These are phyloP conservation scores for Yamadazyma sp. DNA, from an alignment of 805 yeast genomes.

Conservation along the genomic window DNA sequence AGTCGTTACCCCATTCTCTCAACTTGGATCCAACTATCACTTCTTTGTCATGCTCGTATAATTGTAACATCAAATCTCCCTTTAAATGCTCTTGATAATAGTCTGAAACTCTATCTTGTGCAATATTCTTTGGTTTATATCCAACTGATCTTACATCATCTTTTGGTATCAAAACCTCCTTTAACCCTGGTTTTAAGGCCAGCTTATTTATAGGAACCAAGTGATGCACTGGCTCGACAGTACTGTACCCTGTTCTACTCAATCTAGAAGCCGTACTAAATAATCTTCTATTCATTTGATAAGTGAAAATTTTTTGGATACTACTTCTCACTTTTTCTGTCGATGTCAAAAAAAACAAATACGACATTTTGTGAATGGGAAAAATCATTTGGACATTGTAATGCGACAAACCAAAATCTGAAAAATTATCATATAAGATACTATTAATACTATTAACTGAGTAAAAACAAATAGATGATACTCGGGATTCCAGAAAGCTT, in stretches of 20 bases:
- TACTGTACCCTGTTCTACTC: conserved; percentile 49
- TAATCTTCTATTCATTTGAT: conserved; percentile 17
- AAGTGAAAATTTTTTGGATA: conserved; percentile 2
- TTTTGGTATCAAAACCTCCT: conserved; percentile 61
- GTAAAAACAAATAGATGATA: conserved; percentile 17
- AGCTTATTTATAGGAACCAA: conserved; percentile 71
- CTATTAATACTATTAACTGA: not conserved
- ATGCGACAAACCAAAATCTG: too few relatives aligned
- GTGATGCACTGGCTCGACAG: conserved; percentile 92
- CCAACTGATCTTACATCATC: conserved; percentile 78
- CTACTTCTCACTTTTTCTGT: too few relatives aligned
- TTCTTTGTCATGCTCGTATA: conserved; percentile 64
- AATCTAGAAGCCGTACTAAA: conserved; percentile 47
- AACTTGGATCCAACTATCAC: conserved; percentile 61
- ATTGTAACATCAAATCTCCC: conserved; percentile 74
- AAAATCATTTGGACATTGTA: too few relatives aligned
- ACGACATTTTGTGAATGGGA: too few relatives aligned
- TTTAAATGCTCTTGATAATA: conserved; percentile 73
- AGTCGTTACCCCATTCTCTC: conserved; percentile 81
- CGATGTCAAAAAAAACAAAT: too few relatives aligned
- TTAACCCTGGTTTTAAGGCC: conserved; percentile 70
- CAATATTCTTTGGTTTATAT: conserved; percentile 70
- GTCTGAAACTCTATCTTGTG: conserved; percentile 75
- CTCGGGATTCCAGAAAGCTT: conserved; percentile 27
- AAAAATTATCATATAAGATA: not conserved